phyloP scores from a whole-genome alignment of 257 asterid species.

The Verbascum thapsus region DNA sequence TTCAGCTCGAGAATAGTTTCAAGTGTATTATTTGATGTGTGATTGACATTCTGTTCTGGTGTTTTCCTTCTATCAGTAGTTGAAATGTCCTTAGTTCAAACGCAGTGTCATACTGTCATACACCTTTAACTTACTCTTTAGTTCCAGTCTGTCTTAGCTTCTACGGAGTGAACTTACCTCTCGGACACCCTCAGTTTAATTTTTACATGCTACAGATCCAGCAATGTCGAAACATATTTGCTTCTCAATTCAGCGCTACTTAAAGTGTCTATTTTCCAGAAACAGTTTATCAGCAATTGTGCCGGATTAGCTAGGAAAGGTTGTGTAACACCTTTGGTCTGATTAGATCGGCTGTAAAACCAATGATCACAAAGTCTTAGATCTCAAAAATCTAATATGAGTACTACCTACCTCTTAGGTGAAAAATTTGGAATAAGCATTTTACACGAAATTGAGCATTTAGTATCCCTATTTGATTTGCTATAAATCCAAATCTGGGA shows the following conservation, averaged over 20 bases:
- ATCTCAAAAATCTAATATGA: background rate
- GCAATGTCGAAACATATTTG: background rate
- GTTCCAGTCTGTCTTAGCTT: slow-evolving; percentile 2
- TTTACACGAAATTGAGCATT: background rate
- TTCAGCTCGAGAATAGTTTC: background rate
- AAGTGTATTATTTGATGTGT: slow-evolving; percentile 1
- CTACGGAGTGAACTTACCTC: background rate
- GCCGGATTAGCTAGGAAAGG: slow-evolving; percentile 1
- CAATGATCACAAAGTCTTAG: background rate
- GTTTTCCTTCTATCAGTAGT: background rate
- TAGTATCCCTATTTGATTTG: too few species aligned
- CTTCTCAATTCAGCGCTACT: slow-evolving; percentile 9
- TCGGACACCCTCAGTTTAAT: background rate
- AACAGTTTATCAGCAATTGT: background rate
- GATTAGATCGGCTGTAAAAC: background rate
- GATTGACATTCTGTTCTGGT: background rate
- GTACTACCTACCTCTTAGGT: background rate
- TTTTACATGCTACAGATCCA: slow-evolving; percentile 4
- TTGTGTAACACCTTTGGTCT: slow-evolving; percentile 1
- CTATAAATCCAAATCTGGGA: too few species aligned
- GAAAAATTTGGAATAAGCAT: background rate
- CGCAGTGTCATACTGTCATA: slow-evolving; percentile 5
- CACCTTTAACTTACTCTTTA: background rate
- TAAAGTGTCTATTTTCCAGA: background rate
- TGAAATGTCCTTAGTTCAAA: background rate